Evolutionary conservation across 2,329 filamentous ascomycete genomes (phyloP), one percentile per base, ranked within the genome.

Genomic region (Tolypocladium ovalisporum): DNA sequence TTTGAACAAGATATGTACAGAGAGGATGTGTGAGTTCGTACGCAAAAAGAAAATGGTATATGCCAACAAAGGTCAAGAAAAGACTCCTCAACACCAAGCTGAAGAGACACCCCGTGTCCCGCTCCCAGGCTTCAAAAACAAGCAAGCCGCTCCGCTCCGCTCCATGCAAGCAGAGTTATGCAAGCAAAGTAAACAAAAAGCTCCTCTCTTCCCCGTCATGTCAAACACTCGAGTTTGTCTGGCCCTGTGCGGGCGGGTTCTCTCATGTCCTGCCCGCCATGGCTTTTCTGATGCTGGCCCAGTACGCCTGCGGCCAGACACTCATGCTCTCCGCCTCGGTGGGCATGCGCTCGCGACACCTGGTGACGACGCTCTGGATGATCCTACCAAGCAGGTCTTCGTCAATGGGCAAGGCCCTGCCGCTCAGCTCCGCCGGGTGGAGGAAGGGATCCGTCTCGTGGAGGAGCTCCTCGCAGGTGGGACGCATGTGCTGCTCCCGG

Each of bases 391-490:
- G 75, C 55, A 86, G 70, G 63, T 86, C 83, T 66, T 86, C 82
- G 22, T 82, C 81, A 56, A 87, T 78, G 4, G 84, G 82, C 19
- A 86, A 69, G 13, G 80, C 75, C 59, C 76, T 76, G 17, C 80
- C 79, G 51, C 75, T 73, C 9, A 80, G 72, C 65, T 85, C 83
- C 37, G 76, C 74, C 0, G 86, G 86, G 63, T 86, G 84, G 40
- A 88, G 67, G 66, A 88, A 88, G 4, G 82, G 77, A 63, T 88
- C 85, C 2, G 75, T 74, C 15, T 79, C 74, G 39, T 78, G 71
- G 1, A 89, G 72, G 22, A 89, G 73, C 64, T 87, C 81, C 27
- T 79, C 79, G 63, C 83, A 86, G 0, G 85, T 85, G 3, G 85
- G 85, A 1, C 86, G 77, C 66, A 82, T 74, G 62, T 82, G 77